phyloP scores from a whole-genome alignment of 805 yeast genomes.

The Wickerhamomyces bisporus region DNA sequence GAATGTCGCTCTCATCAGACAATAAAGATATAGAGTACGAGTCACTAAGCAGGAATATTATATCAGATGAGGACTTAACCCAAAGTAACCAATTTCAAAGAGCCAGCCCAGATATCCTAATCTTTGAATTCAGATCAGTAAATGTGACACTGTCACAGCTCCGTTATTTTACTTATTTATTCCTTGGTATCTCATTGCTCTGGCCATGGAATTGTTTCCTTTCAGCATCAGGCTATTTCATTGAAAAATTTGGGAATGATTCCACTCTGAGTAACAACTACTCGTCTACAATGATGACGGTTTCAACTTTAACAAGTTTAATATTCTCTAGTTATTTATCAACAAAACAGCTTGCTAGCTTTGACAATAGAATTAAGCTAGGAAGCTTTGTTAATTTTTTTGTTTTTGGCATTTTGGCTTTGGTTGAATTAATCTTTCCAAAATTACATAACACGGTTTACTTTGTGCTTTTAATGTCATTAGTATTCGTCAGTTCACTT shows the following conservation, averaged over 20 bases:
- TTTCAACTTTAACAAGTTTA: constrained; percentile 67
- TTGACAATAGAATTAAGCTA: constrained; percentile 46
- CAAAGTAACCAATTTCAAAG: too few species aligned
- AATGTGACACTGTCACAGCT: constrained; percentile 3
- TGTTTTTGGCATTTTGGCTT: constrained; percentile 40
- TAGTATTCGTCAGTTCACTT: constrained; percentile 60
- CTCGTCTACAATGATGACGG: constrained; percentile 84
- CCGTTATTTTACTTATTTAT: constrained; percentile 52
- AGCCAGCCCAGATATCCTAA: too few species aligned
- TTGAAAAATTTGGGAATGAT: constrained; percentile 43
- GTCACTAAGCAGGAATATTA: too few species aligned
- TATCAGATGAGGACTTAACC: too few species aligned
- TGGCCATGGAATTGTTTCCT: constrained; percentile 98
- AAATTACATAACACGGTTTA: constrained; percentile 16
- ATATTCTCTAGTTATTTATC: constrained; percentile 56
- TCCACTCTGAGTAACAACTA: constrained; percentile 52
- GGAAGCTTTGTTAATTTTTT: constrained; percentile 58
- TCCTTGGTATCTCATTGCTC: constrained; percentile 71
- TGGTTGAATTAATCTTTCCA: constrained; percentile 19
- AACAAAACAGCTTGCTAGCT: constrained; percentile 57
- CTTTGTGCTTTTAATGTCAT: constrained; percentile 51
- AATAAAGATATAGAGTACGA: too few species aligned
- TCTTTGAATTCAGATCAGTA: constrained; percentile 10
- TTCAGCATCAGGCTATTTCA: constrained; percentile 78
- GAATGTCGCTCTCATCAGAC: too few species aligned